Conservation (phyloP, 202 grass and related monocot genomes). For the Bolboschoenoplectus hybrid region DNA sequence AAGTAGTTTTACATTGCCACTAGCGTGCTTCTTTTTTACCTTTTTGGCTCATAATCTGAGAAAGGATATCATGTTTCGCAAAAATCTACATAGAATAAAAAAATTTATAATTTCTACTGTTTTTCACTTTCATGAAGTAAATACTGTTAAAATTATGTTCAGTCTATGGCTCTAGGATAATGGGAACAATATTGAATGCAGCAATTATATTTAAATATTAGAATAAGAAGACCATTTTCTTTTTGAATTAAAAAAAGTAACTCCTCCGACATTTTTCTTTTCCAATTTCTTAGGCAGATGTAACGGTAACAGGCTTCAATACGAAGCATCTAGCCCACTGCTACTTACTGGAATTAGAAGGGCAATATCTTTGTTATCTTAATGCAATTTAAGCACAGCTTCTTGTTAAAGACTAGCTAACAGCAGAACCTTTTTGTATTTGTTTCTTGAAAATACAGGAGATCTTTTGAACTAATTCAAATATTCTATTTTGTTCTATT, state of each 20-base stretch:
- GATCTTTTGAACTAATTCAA: not conserved
- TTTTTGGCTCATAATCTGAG: not conserved
- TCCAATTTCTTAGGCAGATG: not conserved
- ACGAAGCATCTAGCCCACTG: not conserved
- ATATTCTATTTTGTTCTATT: not conserved
- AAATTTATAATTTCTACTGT: not conserved
- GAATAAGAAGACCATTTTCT: not conserved
- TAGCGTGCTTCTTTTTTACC: not conserved
- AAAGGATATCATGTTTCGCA: not conserved
- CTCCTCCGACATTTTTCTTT: not conserved
- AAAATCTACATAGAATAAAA: not conserved
- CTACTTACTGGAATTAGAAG: not conserved
- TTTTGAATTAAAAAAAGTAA: not conserved
- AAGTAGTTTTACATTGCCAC: not conserved
- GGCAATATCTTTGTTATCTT: not conserved
- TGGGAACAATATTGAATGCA: not conserved
- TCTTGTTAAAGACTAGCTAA: not conserved
- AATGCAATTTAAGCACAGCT: not conserved
- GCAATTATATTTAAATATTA: slow-evolving; percentile 4
- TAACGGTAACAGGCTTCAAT: not conserved
- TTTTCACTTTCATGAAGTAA: not conserved
- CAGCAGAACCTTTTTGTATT: not conserved
- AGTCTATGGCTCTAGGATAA: not conserved
- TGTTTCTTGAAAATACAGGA: slow-evolving; percentile 4
- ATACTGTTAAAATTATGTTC: not conserved